Evolutionary conservation across 805 yeast species (phyloP), one percentile per base, ranked within the genome.

Genomic region (Barnettozyma botsteinii): DNA sequence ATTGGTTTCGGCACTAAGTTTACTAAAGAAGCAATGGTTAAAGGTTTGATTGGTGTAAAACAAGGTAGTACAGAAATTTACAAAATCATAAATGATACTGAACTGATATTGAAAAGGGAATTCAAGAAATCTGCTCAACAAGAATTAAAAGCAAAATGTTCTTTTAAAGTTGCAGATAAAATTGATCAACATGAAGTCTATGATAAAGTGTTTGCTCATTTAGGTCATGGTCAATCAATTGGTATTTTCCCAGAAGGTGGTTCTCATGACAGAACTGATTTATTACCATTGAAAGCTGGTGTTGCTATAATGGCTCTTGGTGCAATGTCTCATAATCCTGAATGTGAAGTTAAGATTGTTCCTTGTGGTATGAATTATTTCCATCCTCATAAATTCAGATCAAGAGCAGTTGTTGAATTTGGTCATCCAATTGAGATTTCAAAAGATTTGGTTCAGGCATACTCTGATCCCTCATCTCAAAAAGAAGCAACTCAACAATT

Each of bases 211-310:
- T 93, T 89, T 59, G 77, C 81, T 36, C 96, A 87, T 59, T 70
- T 93, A 47, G 73, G 85, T 15, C 72, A 77, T 43, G 88, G 93
- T 31, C 77, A 85, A 41, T 85, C 94, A 47, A 64, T 93, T 26
- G 98, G 98, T 10, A 85, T 93, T 33, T 93, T 88, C 66, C 97
- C 98, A 8, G 98, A 93, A 67, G 98, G 98, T 43, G 98, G 98
- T 1, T 87, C 96, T 11, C 98, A 91, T 56, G 98, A 91, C 60
- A 72, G 98, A 50, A 80, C 98, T 0, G 94, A 87, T 47, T 64
- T 91, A 50, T 70, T 91, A 37, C 98, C 98, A 0, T 67, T 91
- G 50, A 91, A 93, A 58, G 96, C 98, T 1, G 98, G 98, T 47
- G 97, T 93, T 8, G 96, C 96, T 3, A 84, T 91, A 41, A 93